Conservation (phyloP, 306 rosid genomes). For the barrel medic (Medicago truncatula) region MtrunA17r5.0-ANR NC_053042.1:42639501-42640000, state of each 20-base stretch:
- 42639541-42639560: constrained; percentile 77
- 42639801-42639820: constrained; percentile 99
- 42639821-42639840: constrained; percentile 98
- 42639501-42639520: constrained; percentile 73
- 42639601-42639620: constrained; percentile 96
- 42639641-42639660: neutral
- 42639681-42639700: neutral
- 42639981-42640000: constrained; percentile 1
- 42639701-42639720: neutral
- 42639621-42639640: constrained; percentile 51
- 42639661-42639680: too few relatives aligned
- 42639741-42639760: constrained; percentile 88
- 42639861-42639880: constrained; percentile 82
- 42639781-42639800: constrained; percentile 99
- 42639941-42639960: constrained; percentile 22
- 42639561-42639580: constrained; percentile 82
- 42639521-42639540: constrained; percentile 98
- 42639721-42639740: neutral
- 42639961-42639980: constrained; percentile 28
- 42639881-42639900: constrained; percentile 63
- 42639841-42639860: constrained; percentile 81
- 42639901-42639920: constrained; percentile 38
- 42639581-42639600: constrained; percentile 89
- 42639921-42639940: constrained; percentile 34
- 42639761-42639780: constrained; percentile 95